Evolutionary conservation across 78 protist genomes (phyloP), one percentile per base, ranked within the genome.

Genomic region (Polysphondylium violaceum): DNA sequence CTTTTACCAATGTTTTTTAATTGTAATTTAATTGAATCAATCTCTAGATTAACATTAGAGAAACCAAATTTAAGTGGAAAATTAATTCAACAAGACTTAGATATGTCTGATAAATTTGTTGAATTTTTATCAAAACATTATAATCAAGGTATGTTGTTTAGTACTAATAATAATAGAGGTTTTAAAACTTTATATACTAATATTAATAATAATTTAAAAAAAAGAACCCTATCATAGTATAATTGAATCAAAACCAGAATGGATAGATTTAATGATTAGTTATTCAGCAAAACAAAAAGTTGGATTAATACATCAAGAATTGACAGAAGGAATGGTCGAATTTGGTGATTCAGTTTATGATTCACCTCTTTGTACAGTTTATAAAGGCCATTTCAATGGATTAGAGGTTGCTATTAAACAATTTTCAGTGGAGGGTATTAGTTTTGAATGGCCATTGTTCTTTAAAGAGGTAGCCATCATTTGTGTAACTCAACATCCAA

Each of bases 291-390:
- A 56, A 12, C 60, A 83, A 43, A 51, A 56, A 74, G 33, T 56
- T 35, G 67, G 77, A 16, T 27, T 64, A 8, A 19, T 83, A 12
- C 71, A 69, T 29, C n/a, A 56, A 5, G 91, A 83, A 19, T 38
- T 83, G 17, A 2, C 21, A 41, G 72, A 38, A 41, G 3, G 4
- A 1, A 40, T 69, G 6, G 55, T 83, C 14, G 27, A 25, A 5
- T 31, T 69, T 33, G 76, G 67, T 33, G 38, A 55, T 2, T 36
- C 35, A 21, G 29, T 83, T n/a, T 83, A 83, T n/a, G 79, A 83
- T 27, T 83, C 91, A 83, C 91, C 91, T 9, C 33, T 83, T 23
- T 83, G 91, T 59, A 58, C 59, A 19, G 91, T 83, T 0, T 83
- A 83, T 43, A 27, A 33, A 58, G 91, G 79, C 21, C n/a, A 36